Base-by-base conservation (phyloP, 305 asterid species). In the Solanum hybrid region DNA sequence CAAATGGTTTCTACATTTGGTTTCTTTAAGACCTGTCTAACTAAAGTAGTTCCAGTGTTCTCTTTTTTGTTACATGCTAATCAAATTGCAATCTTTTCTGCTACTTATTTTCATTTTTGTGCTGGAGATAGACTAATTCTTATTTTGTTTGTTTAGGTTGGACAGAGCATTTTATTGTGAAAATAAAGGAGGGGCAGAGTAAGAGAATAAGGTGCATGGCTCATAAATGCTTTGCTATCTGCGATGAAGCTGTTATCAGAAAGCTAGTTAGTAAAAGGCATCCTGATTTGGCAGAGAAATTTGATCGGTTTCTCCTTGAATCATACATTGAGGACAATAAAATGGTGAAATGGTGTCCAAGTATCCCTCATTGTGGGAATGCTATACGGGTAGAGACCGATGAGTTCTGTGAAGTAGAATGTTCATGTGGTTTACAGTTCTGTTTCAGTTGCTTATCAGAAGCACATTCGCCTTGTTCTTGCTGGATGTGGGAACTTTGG, bases 271-370 rank as follows among this genome's bases (percentile, higher is more conserved):
- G 95, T 89, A 89, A 86, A 90, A 94, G 91, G 85, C 93, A 93
- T 82, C 97, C 95, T 73, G 98, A 94, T 91, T 92, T 97, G 89
- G 98, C 96, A 1, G 96, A 94, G 91, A 97, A 94, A 86, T 97
- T 97, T 92, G 99, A 97, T 69, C 92, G 97, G 20, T 96, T 96
- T 93, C 98, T 97, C 83, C 95, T 97, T 8, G 99, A 97, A 92
- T 97, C 99, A 8, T 97, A 97, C 91, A 96, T 97, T 89, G 99
- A 97, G 92, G 99, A 97, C 94, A 97, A 97, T 91, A 96, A 93
- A 92, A 97, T 94, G 99, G 99, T 97, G 51, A 96, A 96, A 91
- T 97, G 99, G 99, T 97, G 99, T 91, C 99, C 99, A 28, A 97
- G 99, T 89, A 87, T 90, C 87, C 99, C 99, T 10, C 99, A 97